Evolutionary conservation across 805 yeast species (phyloP), one percentile per base, ranked within the genome.

Genomic region (Maudiozyma turicensis): DNA sequence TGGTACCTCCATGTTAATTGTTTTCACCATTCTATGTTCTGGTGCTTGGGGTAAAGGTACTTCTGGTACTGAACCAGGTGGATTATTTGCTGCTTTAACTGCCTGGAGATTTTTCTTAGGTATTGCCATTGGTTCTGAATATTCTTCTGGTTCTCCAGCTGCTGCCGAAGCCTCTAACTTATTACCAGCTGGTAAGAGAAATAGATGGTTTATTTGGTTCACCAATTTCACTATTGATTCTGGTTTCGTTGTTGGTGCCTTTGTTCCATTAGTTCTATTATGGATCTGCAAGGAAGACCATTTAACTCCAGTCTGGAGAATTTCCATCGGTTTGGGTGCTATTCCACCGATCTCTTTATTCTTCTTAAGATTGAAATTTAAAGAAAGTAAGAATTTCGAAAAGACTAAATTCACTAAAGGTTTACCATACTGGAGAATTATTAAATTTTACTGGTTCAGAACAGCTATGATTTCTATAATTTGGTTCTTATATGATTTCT

Each of bases 401-500:
- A 82, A 85, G 64, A 72, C 81, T 63, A 78, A 81, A 65, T 81
- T 90, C 72, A 82, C 82, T 58, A 72, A 72, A 29, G 78, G 76
- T 14, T 53, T 65, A 53, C 97, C 97, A 47, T 81, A 83, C 69
- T 63, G 76, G 69, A 70, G 81, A 31, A 75, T 84, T 45, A 51
- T 89, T 57, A 87, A 84, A 66, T 86, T 81, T 65, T 90, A 91
- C 69, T 84, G 95, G 85, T 83, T 83, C 58, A 78, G 96, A 64
- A 70, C 89, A 51, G 42, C 72, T 8, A 70, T 87, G 43, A 86
- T 88, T 31, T 72, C 91, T 6, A 58, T 85, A 46, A 80, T 90
- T 59, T 90, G 98, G 98, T 89, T 87, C 72, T 72, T 88, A 58
- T 91, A 90, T 65, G 95, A 91, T 69, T 87, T 90, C 67, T 81